Percentiles rank a stretch among this genome's conserved stretches.
Evolutionary conservation across 2,329 filamentous ascomycete genomes (phyloP).

Genomic region (Diaporthe sp.): DNA sequence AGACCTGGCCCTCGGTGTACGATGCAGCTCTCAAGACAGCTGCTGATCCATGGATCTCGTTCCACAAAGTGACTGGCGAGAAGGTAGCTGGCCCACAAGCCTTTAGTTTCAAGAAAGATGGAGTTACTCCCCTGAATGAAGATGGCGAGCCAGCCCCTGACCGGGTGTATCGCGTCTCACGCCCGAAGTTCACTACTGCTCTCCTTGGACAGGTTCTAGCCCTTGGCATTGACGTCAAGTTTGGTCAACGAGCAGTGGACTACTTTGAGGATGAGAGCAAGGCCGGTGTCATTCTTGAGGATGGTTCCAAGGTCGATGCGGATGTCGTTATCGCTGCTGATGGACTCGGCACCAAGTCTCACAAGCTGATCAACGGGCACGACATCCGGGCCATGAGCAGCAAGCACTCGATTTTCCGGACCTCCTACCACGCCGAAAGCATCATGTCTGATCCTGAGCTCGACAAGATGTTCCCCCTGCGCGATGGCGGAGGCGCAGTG

Average conservation of each 20-base stretch:
- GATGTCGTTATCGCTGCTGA: conserved; percentile 49
- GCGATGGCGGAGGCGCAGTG: conserved; percentile 65
- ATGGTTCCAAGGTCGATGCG: conserved; percentile 43
- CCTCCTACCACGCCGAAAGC: conserved; percentile 39
- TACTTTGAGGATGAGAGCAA: conserved; percentile 35
- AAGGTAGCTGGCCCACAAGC: conserved; percentile 39
- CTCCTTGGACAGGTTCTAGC: conserved; percentile 41
- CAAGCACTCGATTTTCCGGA: conserved; percentile 44
- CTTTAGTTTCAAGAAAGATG: conserved; percentile 36
- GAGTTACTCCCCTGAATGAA: neutral
- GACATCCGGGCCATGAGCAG: conserved; percentile 43
- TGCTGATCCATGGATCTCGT: conserved; percentile 40
- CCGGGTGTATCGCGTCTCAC: conserved; percentile 17
- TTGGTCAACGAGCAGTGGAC: conserved; percentile 38
- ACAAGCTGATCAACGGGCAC: conserved; percentile 41
- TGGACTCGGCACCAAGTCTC: conserved; percentile 47
- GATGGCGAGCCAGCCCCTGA: conserved; percentile 11
- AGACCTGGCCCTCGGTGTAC: conserved; percentile 40
- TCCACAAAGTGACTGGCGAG: conserved; percentile 43
- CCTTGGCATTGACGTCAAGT: conserved; percentile 41
- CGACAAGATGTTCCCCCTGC: conserved; percentile 56
- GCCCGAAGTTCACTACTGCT: conserved; percentile 41
- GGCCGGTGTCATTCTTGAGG: conserved; percentile 30
- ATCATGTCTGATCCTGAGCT: conserved; percentile 53
- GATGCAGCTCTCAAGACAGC: conserved; percentile 31